Conservation (phyloP, 1,284 basidiomycete species). For the Cryptococcus amylolentus region DNA sequence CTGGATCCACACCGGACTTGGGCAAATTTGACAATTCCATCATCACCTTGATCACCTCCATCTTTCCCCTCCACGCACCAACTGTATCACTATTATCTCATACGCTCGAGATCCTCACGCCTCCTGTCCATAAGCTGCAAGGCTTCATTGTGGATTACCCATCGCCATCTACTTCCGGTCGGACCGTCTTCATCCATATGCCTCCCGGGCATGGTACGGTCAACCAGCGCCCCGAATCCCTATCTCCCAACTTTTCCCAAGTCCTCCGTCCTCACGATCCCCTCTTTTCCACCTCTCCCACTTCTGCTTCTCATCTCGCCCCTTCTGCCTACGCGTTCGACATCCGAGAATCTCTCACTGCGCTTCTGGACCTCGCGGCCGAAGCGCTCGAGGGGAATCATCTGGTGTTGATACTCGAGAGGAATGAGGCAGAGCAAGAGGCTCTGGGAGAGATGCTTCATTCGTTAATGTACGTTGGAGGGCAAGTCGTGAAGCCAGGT, state of each 20-base stretch:
- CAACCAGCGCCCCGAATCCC: conserved; percentile 24
- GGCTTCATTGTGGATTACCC: conserved; percentile 42
- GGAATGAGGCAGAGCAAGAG: conserved; percentile 39
- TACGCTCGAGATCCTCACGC: conserved; percentile 45
- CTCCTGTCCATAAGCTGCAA: conserved; percentile 34
- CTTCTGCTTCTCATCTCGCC: not conserved
- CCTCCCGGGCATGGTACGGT: conserved; percentile 21
- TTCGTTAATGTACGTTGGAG: conserved; percentile 48
- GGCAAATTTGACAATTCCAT: conserved; percentile 15
- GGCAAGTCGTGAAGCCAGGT: conserved; percentile 38
- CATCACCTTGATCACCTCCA: conserved; percentile 35
- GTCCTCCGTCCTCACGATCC: conserved; percentile 44
- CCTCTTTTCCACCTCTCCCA: conserved; percentile 9
- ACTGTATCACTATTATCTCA: conserved; percentile 27
- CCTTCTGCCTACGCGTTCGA: conserved; percentile 27
- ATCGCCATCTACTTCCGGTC: conserved; percentile 14
- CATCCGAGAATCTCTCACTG: conserved; percentile 45
- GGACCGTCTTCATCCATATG: conserved; percentile 44
- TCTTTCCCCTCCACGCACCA: conserved; percentile 42
- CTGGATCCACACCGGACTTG: not conserved
- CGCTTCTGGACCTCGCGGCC: conserved; percentile 45
- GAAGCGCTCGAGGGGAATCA: conserved; percentile 40
- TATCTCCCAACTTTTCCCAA: conserved; percentile 43
- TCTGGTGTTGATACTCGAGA: conserved; percentile 43
- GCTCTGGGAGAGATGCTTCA: conserved; percentile 44